These are phyloP conservation scores for Calcarisporium arbuscula DNA, from an alignment of 2,329 filamentous ascomycete genomes.

Conservation along the genomic window DNA sequence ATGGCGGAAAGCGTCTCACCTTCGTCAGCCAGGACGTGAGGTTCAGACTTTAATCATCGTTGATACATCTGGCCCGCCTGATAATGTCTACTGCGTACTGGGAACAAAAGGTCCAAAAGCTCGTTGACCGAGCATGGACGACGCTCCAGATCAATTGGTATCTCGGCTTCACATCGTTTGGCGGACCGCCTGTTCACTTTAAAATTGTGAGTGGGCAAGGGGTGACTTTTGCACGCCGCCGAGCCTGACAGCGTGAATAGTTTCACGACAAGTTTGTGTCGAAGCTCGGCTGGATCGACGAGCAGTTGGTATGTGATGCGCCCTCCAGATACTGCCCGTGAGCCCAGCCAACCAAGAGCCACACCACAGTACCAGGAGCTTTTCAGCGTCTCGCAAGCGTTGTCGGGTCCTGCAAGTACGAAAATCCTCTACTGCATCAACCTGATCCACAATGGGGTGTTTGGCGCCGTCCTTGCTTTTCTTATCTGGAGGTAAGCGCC, in stretches of 20 bases:
- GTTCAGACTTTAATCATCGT: too few species aligned
- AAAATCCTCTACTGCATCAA: conserved; percentile 68
- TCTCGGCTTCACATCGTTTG: conserved; percentile 59
- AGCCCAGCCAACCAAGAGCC: too few species aligned
- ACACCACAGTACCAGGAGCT: conserved; percentile 58
- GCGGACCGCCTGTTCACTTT: conserved; percentile 64
- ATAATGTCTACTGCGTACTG: too few species aligned
- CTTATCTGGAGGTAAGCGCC: conserved; percentile 52
- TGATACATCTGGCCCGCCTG: too few species aligned
- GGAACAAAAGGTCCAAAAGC: too few species aligned
- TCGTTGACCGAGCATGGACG: too few species aligned
- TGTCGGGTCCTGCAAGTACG: conserved; percentile 62
- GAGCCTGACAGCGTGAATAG: conserved; percentile 17
- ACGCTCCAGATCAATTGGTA: too few species aligned
- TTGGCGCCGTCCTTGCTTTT: conserved; percentile 53
- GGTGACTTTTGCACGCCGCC: neutral
- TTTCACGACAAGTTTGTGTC: conserved; percentile 57
- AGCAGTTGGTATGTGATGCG: conserved; percentile 54
- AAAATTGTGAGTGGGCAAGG: conserved; percentile 41
- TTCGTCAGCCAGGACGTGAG: too few species aligned
- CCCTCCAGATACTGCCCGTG: neutral
- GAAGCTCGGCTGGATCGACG: conserved; percentile 58
- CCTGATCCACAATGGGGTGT: conserved; percentile 54
- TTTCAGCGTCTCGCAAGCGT: conserved; percentile 61
- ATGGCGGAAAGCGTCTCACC: too few species aligned